These are phyloP conservation scores for Fusarium marasasianum DNA, from an alignment of 2,329 filamentous ascomycete genomes.

Conservation along the genomic window DNA sequence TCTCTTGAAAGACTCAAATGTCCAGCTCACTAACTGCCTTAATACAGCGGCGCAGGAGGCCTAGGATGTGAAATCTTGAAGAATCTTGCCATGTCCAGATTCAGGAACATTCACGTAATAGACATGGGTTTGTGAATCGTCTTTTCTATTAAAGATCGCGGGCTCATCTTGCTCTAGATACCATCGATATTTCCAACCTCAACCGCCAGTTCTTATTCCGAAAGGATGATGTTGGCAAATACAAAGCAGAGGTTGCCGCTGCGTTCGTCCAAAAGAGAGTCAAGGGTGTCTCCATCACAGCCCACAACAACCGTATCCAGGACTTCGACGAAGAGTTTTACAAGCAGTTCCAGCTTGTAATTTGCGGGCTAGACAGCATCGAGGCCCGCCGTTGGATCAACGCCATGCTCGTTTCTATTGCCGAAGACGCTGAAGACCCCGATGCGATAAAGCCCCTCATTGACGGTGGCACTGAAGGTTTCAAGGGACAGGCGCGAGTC, in stretches of 20 bases:
- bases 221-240: constrained; percentile 88
- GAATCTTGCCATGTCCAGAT: constrained; percentile 92
- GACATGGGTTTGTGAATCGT: constrained; percentile 80
- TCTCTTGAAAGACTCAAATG: constrained; percentile 11
- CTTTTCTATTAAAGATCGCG: background rate
- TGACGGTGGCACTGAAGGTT: constrained; percentile 96
- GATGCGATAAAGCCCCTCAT: constrained; percentile 93
- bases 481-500: constrained; percentile 96
- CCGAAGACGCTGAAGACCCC: constrained; percentile 77
- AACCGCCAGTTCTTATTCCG: constrained; percentile 98
- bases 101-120: constrained; percentile 97
- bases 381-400: constrained; percentile 99
- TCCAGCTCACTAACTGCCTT: constrained; percentile 21
- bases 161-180: constrained; percentile 66
- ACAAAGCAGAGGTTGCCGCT: constrained; percentile 92
- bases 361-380: constrained; percentile 96
- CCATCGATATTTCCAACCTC: constrained; percentile 97
- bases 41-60: constrained; percentile 84
- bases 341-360: constrained; percentile 92
- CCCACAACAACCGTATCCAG: constrained; percentile 94
- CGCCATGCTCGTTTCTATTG: constrained; percentile 88
- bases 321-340: constrained; percentile 97
- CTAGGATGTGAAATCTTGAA: constrained; percentile 97
- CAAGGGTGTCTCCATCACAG: constrained; percentile 89
- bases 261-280: constrained; percentile 90